Evolutionary conservation across 768 basidiomycete species (phyloP).

Genomic region (Lactarius pseudohatsudake): DNA sequence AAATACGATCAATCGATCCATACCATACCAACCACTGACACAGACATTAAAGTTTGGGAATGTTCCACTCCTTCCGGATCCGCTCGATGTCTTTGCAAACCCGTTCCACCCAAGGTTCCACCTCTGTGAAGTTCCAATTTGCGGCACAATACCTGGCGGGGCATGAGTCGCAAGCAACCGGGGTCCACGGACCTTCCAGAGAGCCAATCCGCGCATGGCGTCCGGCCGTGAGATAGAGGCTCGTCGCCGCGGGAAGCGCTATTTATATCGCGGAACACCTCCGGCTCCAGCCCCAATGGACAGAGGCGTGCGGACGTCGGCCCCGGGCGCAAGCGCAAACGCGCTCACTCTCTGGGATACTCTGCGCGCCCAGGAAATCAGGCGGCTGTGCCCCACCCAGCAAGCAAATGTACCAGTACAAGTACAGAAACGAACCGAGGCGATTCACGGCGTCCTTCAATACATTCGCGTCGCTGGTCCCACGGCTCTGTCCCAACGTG

Average conservation of each 20-base stretch:
- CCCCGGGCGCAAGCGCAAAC: conserved; percentile 11
- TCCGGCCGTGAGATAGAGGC: conserved; percentile 15
- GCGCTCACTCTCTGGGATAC: conserved; percentile 6
- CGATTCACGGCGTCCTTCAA: conserved; percentile 16
- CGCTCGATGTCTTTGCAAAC: conserved; percentile 12
- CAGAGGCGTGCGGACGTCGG: conserved; percentile 4
- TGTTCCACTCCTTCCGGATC: not conserved
- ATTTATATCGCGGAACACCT: not conserved
- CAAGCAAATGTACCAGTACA: too few species aligned
- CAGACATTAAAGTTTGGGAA: not conserved
- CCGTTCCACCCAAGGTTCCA: too few species aligned
- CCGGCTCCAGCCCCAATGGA: not conserved
- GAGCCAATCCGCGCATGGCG: conserved; percentile 14
- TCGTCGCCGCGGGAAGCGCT: conserved; percentile 9
- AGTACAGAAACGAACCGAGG: conserved; percentile 1
- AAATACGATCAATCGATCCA: not conserved
- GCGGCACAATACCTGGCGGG: not conserved
- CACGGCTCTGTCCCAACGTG: conserved; percentile 1
- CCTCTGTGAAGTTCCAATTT: conserved; percentile 18
- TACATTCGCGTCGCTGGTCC: conserved; percentile 7
- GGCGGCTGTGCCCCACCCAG: not conserved
- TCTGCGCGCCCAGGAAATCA: not conserved
- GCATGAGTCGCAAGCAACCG: too few species aligned
- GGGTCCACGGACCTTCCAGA: conserved; percentile 16
- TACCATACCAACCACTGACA: not conserved